phyloP scores from a whole-genome alignment of 768 basidiomycete species.

The Lactarius pseudohatsudake region DNA sequence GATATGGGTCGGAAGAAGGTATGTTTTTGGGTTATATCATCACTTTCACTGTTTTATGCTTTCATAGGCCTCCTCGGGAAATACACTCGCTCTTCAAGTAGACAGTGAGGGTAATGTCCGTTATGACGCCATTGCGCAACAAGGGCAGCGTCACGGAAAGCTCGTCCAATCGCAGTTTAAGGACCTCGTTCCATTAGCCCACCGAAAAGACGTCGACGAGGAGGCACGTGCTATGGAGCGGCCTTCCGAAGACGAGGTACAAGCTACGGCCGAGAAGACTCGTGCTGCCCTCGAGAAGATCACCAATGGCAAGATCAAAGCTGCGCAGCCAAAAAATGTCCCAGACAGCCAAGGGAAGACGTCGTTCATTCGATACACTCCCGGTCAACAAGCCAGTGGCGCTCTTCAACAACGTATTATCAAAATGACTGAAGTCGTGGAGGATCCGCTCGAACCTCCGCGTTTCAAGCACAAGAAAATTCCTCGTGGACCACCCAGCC shows the following conservation, averaged over 20 bases:
- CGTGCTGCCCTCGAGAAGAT: constrained; percentile 90
- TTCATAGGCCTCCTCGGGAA: constrained; percentile 79
- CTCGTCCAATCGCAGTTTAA: constrained; percentile 94
- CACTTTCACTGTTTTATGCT: neutral
- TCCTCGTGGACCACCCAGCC: constrained; percentile 92
- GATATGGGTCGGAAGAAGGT: constrained; percentile 97
- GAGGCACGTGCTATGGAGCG: constrained; percentile 77
- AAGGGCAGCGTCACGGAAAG: constrained; percentile 87
- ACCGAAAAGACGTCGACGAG: constrained; percentile 86
- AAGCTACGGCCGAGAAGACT: constrained; percentile 88
- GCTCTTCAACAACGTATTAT: constrained; percentile 93
- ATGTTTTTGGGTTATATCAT: constrained; percentile 30
- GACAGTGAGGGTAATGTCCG: constrained; percentile 95
- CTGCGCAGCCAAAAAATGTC: constrained; percentile 95
- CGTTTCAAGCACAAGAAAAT: constrained; percentile 99
- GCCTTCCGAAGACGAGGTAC: constrained; percentile 91
- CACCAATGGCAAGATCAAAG: constrained; percentile 95
- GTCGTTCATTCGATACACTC: constrained; percentile 93
- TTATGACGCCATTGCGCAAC: constrained; percentile 95
- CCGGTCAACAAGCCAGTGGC: constrained; percentile 78
- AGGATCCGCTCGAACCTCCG: constrained; percentile 96
- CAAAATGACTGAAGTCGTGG: constrained; percentile 97
- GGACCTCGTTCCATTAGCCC: constrained; percentile 88
- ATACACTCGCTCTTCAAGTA: constrained; percentile 94
- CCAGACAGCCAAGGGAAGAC: constrained; percentile 83